Evolutionary conservation across 495 filamentous ascomycete species (phyloP), one percentile per base, ranked within the genome.

Genomic region (Acidiella bohemica): DNA sequence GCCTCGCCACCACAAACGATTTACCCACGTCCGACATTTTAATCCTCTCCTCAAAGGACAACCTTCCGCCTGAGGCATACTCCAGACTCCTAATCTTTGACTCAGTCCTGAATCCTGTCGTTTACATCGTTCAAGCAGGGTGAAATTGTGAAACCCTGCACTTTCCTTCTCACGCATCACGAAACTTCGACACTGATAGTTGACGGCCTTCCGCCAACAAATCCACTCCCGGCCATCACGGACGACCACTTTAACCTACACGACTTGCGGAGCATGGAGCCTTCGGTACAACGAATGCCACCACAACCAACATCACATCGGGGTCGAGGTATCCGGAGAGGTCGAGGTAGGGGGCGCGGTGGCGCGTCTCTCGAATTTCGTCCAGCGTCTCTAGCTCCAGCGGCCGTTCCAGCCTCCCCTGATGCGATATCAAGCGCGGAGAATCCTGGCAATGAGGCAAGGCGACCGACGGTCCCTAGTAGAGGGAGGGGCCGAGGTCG

Each of bases 301-400:
- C 35, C 26, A 32, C n/a, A n/a, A 16, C 28, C 24, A 25, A 32
- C 18, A 24, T 21, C 21, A 1, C 24, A 37, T 32, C 48, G 39
- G 19, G 37, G 42, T 18, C 33, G 38, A 7, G 35, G 43, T 18
- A 25, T 41, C 5, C 23, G 46, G 19, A 20, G 46, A 44, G 47
- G 36, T 13, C n/a, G 42, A 33, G 41, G 45, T 2, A 25, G 22
- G 10, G 21, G 27, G 12, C 26, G 25, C 11, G 26, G 42, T 10
- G 39, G 23, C 26, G 34, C 45, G 32, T 33, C 46, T 13, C 30
- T 48, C 23, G 29, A 34, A 5, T 41, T 51, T 37, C 41, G 44
- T 31, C 51, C 47, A 12, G 41, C 51, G 5, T 48, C 50, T 24
- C 39, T 57, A 16, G 37, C 39, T 19, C 41, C 47, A 28, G 17